phyloP scores from a whole-genome alignment of 352 stramenopile genomes.

The Phytophthora vignae region DNA sequence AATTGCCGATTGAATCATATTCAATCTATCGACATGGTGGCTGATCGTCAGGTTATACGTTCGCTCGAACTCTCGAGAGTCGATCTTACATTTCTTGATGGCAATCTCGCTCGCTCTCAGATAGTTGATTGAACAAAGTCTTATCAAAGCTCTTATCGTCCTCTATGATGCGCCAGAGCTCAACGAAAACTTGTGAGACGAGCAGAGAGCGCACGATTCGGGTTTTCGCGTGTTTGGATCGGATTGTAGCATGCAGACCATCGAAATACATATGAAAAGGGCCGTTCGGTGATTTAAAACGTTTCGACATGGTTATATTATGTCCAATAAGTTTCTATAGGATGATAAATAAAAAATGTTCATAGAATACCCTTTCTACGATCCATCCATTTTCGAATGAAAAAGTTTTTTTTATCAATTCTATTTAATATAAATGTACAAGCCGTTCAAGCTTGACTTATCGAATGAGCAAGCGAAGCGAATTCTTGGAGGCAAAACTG shows the following conservation, averaged over 20 bases:
- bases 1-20: not conserved
- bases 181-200: no score
- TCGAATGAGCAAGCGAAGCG: not conserved
- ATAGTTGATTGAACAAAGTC: not conserved
- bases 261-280: not conserved
- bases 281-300: not conserved
- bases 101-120: not conserved
- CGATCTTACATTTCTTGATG: not conserved
- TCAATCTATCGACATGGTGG: not conserved
- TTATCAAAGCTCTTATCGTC: not conserved
- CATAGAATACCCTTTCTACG: no score
- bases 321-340: not conserved
- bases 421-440: not conserved
- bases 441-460: not conserved
- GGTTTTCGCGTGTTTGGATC: not conserved
- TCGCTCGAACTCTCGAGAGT: not conserved
- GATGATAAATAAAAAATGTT: not conserved
- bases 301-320: not conserved
- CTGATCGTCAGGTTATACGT: not conserved
- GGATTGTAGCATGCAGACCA: not conserved
- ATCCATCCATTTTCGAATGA: no score
- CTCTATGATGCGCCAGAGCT: not conserved
- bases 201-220: not conserved
- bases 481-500: not conserved
- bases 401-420: not conserved